Evolutionary conservation across 1,284 basidiomycete species (phyloP), one percentile per base, ranked within the genome.

Genomic region (Fomitiporia mediterranea): DNA sequence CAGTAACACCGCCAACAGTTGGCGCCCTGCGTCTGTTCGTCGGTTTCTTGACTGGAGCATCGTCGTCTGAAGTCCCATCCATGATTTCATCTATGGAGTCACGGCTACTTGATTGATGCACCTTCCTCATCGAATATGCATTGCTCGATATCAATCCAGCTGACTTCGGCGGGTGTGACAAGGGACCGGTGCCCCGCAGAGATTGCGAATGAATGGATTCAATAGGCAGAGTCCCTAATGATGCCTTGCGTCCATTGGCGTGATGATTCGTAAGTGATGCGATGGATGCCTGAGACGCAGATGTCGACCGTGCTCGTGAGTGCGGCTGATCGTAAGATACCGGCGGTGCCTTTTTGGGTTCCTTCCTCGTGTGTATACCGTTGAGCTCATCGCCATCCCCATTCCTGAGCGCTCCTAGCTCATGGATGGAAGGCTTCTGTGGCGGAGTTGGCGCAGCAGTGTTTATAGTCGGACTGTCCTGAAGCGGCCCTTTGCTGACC

Each of bases 61-160:
- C 72, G 19, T 84, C 83, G 25, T 80, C 81, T 61, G 84, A 86
- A 13, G 79, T 84, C 42, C 77, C 82, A 42, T 74, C 79, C 81
- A 88, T 83, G 37, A 88, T 69, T 58, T 88, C 86, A 64, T 90
- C 88, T 59, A 89, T 64, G 8, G 84, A 86, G 65, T 89, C 88
- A 38, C 78, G 73, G 62, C 82, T 81, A 44, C 25, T 21, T 25
- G 49, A 21, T 27, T 44, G 46, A 13, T 44, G 55, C 28, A 43
- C 40, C 25, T 40, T 44, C 4, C 42, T 40, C 6, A 40, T 43
- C 19, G 40, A 15, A n/a, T 37, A 21, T 19, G 42, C 39, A 19
- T 25, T 42, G 50, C 43, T 55, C 6, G 40, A 40, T 19, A 40
- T 51, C 5, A 48, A 55, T 25, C 27, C 53, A 38, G 50, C 28